A percentile compares a stretch with the other conserved stretches of the same genome.
phyloP scores from a whole-genome alignment of 768 basidiomycete species.

The Lentinula aciculospora region DNA sequence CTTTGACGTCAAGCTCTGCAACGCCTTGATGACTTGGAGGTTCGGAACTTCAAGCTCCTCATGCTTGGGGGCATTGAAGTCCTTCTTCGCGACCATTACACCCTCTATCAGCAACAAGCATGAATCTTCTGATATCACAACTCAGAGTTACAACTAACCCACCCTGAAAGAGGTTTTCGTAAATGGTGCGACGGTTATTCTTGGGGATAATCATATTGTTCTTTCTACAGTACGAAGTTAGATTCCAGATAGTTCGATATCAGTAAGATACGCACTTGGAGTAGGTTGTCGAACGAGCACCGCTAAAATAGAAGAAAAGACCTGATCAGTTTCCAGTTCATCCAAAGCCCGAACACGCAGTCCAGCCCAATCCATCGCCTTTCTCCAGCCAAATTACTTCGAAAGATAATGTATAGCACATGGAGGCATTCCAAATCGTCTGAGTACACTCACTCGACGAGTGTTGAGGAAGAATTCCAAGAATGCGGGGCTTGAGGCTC shows the following conservation, averaged over 20 bases:
- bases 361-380: slow-evolving; percentile 40
- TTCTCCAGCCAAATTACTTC: slow-evolving; percentile 20
- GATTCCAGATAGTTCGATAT: neutral
- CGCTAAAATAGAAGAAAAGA: slow-evolving; percentile 22
- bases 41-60: slow-evolving; percentile 79
- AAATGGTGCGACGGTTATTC: slow-evolving; percentile 91
- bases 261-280: slow-evolving; percentile 28
- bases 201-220: slow-evolving; percentile 95
- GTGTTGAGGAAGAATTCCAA: slow-evolving; percentile 32
- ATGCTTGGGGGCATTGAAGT: slow-evolving; percentile 96
- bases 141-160: slow-evolving; percentile 19
- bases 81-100: slow-evolving; percentile 98
- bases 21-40: slow-evolving; percentile 65
- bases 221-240: slow-evolving; percentile 9
- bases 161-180: slow-evolving; percentile 99
- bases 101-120: slow-evolving; percentile 58
- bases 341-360: slow-evolving; percentile 27
- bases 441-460: slow-evolving; percentile 31
- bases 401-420: slow-evolving; percentile 18
- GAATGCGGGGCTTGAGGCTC: slow-evolving; percentile 19
- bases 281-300: slow-evolving; percentile 30
- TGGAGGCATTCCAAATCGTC: slow-evolving; percentile 12
- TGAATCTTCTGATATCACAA: neutral
- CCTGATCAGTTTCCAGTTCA: slow-evolving; percentile 20
- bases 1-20: slow-evolving; percentile 63